Conservation (phyloP, 176 grass and related monocot genomes). For the Bothriochloa decipiens region DNA sequence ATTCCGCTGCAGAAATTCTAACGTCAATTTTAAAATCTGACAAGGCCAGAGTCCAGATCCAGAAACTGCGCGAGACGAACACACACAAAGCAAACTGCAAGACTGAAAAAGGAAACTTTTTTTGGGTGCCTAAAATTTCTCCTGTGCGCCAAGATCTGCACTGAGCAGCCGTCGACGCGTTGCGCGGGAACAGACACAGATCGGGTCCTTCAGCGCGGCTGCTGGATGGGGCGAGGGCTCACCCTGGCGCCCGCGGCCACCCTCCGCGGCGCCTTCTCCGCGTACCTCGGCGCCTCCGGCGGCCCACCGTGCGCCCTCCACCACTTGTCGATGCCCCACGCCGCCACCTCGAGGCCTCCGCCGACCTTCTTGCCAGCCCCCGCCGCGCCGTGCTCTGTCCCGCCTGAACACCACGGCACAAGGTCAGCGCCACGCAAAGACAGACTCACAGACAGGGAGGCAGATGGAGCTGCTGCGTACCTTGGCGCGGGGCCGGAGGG, state of each 20-base stretch:
- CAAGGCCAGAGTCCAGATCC: not conserved
- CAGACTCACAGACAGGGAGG: not conserved
- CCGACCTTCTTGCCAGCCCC: not conserved
- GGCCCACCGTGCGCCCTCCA: slow-evolving; percentile 34
- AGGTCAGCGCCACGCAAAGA: not conserved
- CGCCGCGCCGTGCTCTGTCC: not conserved
- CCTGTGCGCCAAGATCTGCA: not conserved
- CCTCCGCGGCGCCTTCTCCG: slow-evolving; percentile 55
- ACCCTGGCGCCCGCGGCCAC: slow-evolving; percentile 42
- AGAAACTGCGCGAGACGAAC: not conserved
- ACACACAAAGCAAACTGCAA: not conserved
- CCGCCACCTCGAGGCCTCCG: slow-evolving; percentile 27
- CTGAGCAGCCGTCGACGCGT: not conserved
- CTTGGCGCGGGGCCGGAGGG: slow-evolving; percentile 2
- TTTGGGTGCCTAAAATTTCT: not conserved
- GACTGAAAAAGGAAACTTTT: not conserved
- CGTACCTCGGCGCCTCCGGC: slow-evolving; percentile 50
- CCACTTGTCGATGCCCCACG: slow-evolving; percentile 64
- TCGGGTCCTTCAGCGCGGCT: slow-evolving; percentile 42
- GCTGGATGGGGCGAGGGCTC: slow-evolving; percentile 58
- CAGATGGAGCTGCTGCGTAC: not conserved
- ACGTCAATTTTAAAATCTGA: too few relatives aligned
- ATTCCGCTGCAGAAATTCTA: too few relatives aligned
- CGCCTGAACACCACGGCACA: not conserved
- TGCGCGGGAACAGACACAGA: not conserved